Evolutionary conservation across 768 basidiomycete species (phyloP).

Genomic region (Lactifluus hygrophoroides): DNA sequence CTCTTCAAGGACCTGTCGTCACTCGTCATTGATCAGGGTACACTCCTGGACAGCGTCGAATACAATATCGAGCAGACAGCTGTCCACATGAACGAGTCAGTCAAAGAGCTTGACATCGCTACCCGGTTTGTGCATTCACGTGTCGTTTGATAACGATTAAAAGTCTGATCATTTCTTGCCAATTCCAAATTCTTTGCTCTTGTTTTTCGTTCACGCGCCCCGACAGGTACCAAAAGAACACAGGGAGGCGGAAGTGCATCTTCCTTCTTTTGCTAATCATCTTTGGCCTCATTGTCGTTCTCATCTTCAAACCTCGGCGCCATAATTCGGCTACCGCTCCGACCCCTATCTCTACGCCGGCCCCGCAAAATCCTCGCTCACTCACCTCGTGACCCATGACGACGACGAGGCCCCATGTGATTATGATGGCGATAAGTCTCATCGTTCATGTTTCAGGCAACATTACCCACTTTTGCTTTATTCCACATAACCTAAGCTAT

Average conservation of each 20-base stretch:
- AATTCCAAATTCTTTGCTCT: background rate
- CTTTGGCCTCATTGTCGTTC: constrained; percentile 73
- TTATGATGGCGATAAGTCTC: background rate
- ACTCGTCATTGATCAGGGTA: constrained; percentile 96
- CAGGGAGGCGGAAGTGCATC: constrained; percentile 88
- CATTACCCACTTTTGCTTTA: background rate
- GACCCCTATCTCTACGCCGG: constrained; percentile 23
- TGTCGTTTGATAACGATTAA: constrained; percentile 10
- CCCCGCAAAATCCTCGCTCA: background rate
- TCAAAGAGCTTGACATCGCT: constrained; percentile 74
- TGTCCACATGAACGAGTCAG: constrained; percentile 72
- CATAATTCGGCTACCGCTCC: constrained; percentile 30
- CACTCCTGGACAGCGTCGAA: constrained; percentile 91
- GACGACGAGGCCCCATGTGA: background rate
- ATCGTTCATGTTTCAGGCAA: background rate
- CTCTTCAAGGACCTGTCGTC: constrained; percentile 92
- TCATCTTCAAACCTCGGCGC: constrained; percentile 87
- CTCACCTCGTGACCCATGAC: background rate
- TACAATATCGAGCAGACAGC: constrained; percentile 95
- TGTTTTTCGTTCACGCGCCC: background rate
- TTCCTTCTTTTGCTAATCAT: constrained; percentile 87
- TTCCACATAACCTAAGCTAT: background rate
- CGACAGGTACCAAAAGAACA: constrained; percentile 84
- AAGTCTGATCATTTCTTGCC: constrained; percentile 5
- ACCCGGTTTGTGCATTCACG: constrained; percentile 48